These are phyloP conservation scores for Rhodofomes roseus DNA, from an alignment of 1,284 basidiomycete species.

Conservation along the genomic window DNA sequence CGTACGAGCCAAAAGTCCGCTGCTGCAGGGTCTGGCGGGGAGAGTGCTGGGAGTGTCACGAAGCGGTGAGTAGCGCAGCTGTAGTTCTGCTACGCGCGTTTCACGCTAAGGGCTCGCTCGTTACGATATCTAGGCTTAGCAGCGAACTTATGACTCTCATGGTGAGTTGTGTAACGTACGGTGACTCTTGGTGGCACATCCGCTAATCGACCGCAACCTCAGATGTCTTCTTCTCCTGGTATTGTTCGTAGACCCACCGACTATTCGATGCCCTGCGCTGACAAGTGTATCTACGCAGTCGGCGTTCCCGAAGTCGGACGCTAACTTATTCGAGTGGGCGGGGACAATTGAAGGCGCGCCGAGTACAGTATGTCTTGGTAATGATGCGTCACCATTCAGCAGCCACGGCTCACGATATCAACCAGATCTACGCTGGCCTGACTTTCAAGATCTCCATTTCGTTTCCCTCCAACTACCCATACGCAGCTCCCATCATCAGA, in stretches of 20 bases:
- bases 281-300: slow-evolving; percentile 44
- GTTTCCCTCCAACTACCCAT: slow-evolving; percentile 84
- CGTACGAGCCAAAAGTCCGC: slow-evolving; percentile 53
- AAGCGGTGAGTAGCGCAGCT: slow-evolving; percentile 51
- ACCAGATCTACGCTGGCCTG: slow-evolving; percentile 73
- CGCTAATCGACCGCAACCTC: slow-evolving; percentile 6
- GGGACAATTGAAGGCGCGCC: slow-evolving; percentile 79
- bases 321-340: slow-evolving; percentile 80
- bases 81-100: slow-evolving; percentile 6
- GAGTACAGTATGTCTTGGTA: slow-evolving; percentile 48
- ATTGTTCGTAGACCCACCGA: slow-evolving; percentile 47
- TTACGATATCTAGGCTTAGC: slow-evolving; percentile 46
- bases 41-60: slow-evolving; percentile 70
- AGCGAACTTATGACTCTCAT: slow-evolving; percentile 84
- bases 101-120: background rate
- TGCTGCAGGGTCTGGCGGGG: slow-evolving; percentile 45
- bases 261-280: slow-evolving; percentile 1
- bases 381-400: slow-evolving; percentile 20
- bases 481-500: slow-evolving; percentile 74
- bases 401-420: slow-evolving; percentile 6
- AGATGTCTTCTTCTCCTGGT: slow-evolving; percentile 85
- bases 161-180: slow-evolving; percentile 41
- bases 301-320: slow-evolving; percentile 79
- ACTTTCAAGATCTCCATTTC: slow-evolving; percentile 77
- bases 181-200: background rate